Evolutionary conservation across 257 asterid genomes (phyloP), one percentile per base, ranked within the genome.

Genomic region (Verbascum thapsus): DNA sequence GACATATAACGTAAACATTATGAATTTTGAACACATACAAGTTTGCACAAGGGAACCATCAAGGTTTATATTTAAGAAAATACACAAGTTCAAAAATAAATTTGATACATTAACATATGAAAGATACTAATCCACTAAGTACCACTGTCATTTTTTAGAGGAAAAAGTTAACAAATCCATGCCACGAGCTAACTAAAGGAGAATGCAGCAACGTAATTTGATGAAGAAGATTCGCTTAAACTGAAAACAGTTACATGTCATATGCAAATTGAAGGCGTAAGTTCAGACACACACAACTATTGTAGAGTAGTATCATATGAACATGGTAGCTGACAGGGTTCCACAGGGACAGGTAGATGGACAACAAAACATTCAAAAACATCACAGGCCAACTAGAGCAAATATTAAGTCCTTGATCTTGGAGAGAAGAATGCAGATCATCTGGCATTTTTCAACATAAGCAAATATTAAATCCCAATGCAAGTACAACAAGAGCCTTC

Each of bases 321-420:
- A 43, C 56, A 64, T 18, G 53, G n/a, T 51, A 72, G 50, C 35
- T 66, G 67, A 71, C 38, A 50, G 12, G 39, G 58, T 56, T 26
- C 34, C 45, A 11, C 7, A 26, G 26, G 15, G 35, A 40, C 53
- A 61, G 40, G 20, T 17, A 51, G 4, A 35, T 19, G 18, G 22
- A 37, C 7, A 19, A 52, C 19, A 34, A 20, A 32, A 37, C 10
- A 2, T 8, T 43, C 11, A 1, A 30, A 43, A 35, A 55, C 53
- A 64, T 23, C 12, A 55, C 35, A 20, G 38, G 19, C 8, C 52
- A 37, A 52, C 19, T 53, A 32, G 10, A 62, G 52, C 60, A 48
- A 23, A 48, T 40, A 26, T 22, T 48, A 54, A 30, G 16, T 18
- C 60, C 58, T n/a, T 38, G 32, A 39, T 13, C 20, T 23, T 26